These are phyloP conservation scores for Lomentospora prolificans DNA, from an alignment of 2,329 filamentous ascomycete genomes.

Conservation along the genomic window DNA sequence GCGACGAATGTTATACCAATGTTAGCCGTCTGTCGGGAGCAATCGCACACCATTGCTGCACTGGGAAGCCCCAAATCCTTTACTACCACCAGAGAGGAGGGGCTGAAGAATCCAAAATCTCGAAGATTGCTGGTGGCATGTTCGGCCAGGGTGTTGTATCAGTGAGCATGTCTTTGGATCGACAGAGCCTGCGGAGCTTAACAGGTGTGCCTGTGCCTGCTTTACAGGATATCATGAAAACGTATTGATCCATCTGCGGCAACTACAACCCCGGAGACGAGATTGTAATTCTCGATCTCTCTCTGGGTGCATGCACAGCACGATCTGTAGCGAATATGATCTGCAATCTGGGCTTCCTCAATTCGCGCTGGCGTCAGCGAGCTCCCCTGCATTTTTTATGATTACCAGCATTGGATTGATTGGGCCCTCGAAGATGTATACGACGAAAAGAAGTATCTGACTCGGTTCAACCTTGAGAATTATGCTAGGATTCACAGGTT, in stretches of 20 bases:
- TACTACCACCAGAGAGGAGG: constrained; percentile 28
- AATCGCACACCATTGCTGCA: constrained; percentile 18
- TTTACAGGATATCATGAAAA: constrained; percentile 1
- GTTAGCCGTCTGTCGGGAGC: constrained; percentile 23
- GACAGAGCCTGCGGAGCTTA: too few species aligned
- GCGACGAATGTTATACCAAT: too few species aligned
- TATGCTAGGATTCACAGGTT: background rate
- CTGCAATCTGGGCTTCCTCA: constrained; percentile 18
- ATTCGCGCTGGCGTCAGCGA: constrained; percentile 17
- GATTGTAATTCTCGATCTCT: constrained; percentile 21
- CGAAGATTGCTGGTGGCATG: constrained; percentile 15
- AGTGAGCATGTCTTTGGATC: too few species aligned
- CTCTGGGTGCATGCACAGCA: constrained; percentile 21
- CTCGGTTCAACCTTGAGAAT: constrained; percentile 3
- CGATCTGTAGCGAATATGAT: constrained; percentile 19
- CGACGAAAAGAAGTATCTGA: constrained; percentile 1
- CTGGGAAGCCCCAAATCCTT: constrained; percentile 21
- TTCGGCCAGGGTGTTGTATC: constrained; percentile 17
- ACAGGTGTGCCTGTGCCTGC: too few species aligned
- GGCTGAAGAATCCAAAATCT: constrained; percentile 16
- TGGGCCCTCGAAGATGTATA: background rate
- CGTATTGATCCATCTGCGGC: constrained; percentile 25
- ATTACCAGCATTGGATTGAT: constrained; percentile 14
- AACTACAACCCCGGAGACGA: constrained; percentile 24
- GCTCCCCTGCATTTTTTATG: constrained; percentile 16